Evolutionary conservation across 2,329 filamentous ascomycete species (phyloP).

Genomic region (Stagonosporopsis vannaccii): DNA sequence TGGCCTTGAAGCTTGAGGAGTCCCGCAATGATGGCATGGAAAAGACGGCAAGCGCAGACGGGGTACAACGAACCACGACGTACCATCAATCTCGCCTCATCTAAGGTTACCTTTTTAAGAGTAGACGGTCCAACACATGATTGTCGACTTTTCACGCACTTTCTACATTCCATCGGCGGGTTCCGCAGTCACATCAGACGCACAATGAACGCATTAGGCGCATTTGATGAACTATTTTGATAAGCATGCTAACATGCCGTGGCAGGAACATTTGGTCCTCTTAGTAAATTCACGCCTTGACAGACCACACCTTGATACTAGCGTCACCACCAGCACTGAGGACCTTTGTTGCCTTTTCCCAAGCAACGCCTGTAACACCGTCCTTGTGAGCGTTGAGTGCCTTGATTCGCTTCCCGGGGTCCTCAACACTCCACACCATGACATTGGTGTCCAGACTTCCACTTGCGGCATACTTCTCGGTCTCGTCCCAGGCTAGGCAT

Average conservation of each 20-base stretch:
- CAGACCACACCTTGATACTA: slow-evolving; percentile 84
- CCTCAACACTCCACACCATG: slow-evolving; percentile 85
- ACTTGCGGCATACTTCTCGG: slow-evolving; percentile 79
- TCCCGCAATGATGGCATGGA: background rate
- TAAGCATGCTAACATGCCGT: background rate
- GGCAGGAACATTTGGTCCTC: background rate
- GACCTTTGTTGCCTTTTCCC: slow-evolving; percentile 71
- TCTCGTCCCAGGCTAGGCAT: slow-evolving; percentile 76
- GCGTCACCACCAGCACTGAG: slow-evolving; percentile 87
- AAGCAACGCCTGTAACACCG: slow-evolving; percentile 86
- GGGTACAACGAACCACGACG: background rate
- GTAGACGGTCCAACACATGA: slow-evolving; percentile 2
- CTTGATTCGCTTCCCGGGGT: slow-evolving; percentile 85
- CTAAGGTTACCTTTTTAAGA: background rate
- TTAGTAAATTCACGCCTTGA: slow-evolving; percentile 29
- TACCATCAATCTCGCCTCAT: slow-evolving; percentile 1
- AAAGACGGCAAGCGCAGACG: background rate
- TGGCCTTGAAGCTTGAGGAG: background rate
- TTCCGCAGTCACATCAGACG: background rate
- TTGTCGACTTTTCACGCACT: background rate
- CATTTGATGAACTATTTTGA: slow-evolving; percentile 3
- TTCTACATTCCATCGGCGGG: background rate
- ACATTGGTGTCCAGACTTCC: slow-evolving; percentile 91
- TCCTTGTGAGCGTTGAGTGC: slow-evolving; percentile 92
- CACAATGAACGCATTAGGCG: slow-evolving; percentile 10